Base-by-base conservation (phyloP, 345 rosid species). In the Diplotaxis tenuifolia region DNA sequence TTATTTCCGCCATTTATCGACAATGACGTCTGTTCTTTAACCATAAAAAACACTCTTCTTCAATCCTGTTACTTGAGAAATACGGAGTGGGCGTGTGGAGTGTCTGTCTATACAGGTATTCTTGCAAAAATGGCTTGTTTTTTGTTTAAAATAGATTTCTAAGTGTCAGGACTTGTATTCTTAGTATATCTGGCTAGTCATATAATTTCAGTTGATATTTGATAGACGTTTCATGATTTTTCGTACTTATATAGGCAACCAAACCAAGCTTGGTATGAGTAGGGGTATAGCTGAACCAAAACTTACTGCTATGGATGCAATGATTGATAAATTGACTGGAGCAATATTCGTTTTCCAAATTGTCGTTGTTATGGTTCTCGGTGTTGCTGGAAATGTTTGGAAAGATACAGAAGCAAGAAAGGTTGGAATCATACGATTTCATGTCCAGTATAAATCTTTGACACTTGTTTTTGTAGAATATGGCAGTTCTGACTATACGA, bases 61-160 rank as follows among this genome's bases (percentile, higher is more conserved):
- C 99, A 95, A 79, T 87, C 99, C 50, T 95, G 99, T 82, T 95
- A 90, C 85, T 82, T 95, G 80, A 82, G 98, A 65, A 95, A 95
- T 80, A 92, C 99, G 15, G 99, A 95, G 71, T 92, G 99, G 99
- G 99, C 89, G 60, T 95, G 99, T 85, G 99, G 99, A 77, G 98
- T 90, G 69, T 96, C 98, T 81, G 84, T 92, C 66, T 92, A 95
- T 63, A 92, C 99, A 71, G 99, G 99, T 82, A 86, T 82, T 80
- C 69, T 32, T 34, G 4, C 5, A 31, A 49, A 40, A 57, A 3
- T 58, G 8, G 20, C 5, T 6, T 60, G 7, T 32, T 42, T 32
- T 12, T 28, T 70, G 42, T 23, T 63, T 22, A 15, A 61, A 47
- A 57, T 60, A 18, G 9, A 28, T 49, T 66, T 50, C 10, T 50